Percentiles rank a stretch among this genome's conserved stretches.
These are phyloP conservation scores for Cinnamomum chago DNA, from an alignment of 164 flowering plant species.

Conservation along the genomic window DNA sequence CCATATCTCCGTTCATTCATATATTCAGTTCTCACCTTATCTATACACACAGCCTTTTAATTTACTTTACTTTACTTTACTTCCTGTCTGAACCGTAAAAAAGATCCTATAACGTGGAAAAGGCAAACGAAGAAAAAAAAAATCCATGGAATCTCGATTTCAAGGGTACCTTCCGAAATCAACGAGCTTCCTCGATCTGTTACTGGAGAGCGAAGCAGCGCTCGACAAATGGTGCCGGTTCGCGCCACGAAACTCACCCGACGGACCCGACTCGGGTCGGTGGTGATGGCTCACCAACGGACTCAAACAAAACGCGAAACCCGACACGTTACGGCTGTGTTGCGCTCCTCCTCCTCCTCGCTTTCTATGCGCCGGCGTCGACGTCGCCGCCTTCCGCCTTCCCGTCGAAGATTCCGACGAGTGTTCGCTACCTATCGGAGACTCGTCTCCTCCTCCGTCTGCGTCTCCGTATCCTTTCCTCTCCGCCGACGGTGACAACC, in stretches of 20 bases:
- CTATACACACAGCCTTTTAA: background rate
- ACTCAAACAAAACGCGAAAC: conserved; percentile 71
- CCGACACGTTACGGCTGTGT: conserved; percentile 27
- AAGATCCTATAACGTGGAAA: background rate
- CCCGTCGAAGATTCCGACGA: conserved; percentile 39
- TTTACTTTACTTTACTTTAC: background rate
- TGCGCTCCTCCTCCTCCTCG: conserved; percentile 9
- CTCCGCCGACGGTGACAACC: conserved; percentile 62
- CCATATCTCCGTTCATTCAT: background rate
- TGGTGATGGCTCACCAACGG: conserved; percentile 62
- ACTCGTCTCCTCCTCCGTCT: too few relatives aligned
- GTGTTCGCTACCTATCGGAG: conserved; percentile 34
- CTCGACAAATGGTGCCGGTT: conserved; percentile 40
- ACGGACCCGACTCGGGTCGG: conserved; percentile 44
- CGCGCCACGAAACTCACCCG: conserved; percentile 25
- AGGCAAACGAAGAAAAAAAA: background rate
- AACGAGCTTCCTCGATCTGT: conserved; percentile 81
- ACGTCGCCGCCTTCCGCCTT: conserved; percentile 30
- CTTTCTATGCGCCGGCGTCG: background rate
- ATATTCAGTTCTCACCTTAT: background rate
- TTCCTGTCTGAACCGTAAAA: background rate
- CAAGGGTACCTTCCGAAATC: conserved; percentile 80
- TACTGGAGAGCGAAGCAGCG: conserved; percentile 61
- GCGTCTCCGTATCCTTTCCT: conserved; percentile 1
- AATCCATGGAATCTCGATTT: conserved; percentile 1